These are phyloP conservation scores for Zymoseptoria passerinii DNA, from an alignment of 2,329 filamentous ascomycete genomes.

Conservation along the genomic window DNA sequence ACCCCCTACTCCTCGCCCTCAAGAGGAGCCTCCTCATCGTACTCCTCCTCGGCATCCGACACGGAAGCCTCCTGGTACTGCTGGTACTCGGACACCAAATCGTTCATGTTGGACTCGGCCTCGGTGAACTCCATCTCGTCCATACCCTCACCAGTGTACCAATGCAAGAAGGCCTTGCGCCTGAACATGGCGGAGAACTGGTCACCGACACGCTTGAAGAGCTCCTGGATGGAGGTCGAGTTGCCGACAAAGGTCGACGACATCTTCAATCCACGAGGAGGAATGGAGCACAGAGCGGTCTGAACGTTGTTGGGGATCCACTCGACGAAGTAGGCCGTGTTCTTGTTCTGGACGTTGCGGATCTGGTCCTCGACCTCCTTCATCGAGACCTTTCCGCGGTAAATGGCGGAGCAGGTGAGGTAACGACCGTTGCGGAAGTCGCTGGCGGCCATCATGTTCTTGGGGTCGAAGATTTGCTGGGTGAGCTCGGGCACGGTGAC, in stretches of 20 bases:
- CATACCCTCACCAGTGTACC: conserved; percentile 99
- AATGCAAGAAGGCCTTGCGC: conserved; percentile 99
- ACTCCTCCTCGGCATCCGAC: conserved; percentile 95
- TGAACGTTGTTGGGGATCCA: conserved; percentile 99
- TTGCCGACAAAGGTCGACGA: conserved; percentile 98
- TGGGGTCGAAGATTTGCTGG: conserved; percentile 99
- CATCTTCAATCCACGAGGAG: conserved; percentile 97
- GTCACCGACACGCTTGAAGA: conserved; percentile 99
- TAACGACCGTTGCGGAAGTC: conserved; percentile 99
- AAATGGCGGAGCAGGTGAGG: conserved; percentile 98
- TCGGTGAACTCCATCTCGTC: conserved; percentile 99
- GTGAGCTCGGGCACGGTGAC: conserved; percentile 96
- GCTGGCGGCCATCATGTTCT: conserved; percentile 99
- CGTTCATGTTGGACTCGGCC: conserved; percentile 99
- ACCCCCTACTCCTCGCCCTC: conserved; percentile 60
- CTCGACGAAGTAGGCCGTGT: conserved; percentile 98
- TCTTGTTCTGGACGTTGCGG: conserved; percentile 99
- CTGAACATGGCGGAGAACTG: conserved; percentile 99
- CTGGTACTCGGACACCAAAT: conserved; percentile 98
- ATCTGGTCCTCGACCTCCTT: conserved; percentile 99
- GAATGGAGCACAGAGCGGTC: conserved; percentile 97
- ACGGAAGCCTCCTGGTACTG: conserved; percentile 99
- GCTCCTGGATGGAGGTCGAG: conserved; percentile 99
- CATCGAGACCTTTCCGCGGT: conserved; percentile 99
- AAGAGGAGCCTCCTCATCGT: conserved; percentile 71